Evolutionary conservation across 305 asterid species (phyloP).

Genomic region (Fraxinus paxiana): DNA sequence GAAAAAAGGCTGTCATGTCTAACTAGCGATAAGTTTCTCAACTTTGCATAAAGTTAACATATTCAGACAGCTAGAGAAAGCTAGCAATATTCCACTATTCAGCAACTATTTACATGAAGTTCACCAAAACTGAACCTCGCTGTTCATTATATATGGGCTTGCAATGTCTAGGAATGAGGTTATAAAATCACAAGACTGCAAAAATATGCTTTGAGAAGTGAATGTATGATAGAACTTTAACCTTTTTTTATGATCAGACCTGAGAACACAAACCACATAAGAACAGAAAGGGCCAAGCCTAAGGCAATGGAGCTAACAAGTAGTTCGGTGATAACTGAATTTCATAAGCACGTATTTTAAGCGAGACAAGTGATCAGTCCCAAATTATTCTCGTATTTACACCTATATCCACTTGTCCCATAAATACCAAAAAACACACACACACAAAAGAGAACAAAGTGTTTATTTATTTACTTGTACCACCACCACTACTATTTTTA

Average conservation of each 20-base stretch:
- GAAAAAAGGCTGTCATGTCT: background rate
- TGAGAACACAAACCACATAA: background rate
- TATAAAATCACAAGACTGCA: background rate
- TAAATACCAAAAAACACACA: background rate
- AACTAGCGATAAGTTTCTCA: background rate
- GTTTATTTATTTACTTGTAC: background rate
- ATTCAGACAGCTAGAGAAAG: background rate
- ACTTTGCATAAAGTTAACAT: background rate
- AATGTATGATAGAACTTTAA: background rate
- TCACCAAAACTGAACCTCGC: background rate
- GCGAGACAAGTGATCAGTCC: background rate
- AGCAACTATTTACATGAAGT: background rate
- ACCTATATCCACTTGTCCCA: background rate
- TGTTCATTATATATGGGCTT: conserved; percentile 7
- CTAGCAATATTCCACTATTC: background rate
- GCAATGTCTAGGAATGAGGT: background rate
- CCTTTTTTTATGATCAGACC: background rate
- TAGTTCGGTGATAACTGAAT: background rate
- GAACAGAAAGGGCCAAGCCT: background rate
- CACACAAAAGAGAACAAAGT: background rate
- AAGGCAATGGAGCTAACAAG: background rate
- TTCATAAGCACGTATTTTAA: background rate
- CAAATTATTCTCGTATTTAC: background rate
- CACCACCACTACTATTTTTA: background rate
- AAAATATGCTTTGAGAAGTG: background rate